Evolutionary conservation across 225 moss, liverwort and hornwort species (phyloP), one percentile per base, ranked within the genome.

Genomic region (Pleurozium schreberi): DNA sequence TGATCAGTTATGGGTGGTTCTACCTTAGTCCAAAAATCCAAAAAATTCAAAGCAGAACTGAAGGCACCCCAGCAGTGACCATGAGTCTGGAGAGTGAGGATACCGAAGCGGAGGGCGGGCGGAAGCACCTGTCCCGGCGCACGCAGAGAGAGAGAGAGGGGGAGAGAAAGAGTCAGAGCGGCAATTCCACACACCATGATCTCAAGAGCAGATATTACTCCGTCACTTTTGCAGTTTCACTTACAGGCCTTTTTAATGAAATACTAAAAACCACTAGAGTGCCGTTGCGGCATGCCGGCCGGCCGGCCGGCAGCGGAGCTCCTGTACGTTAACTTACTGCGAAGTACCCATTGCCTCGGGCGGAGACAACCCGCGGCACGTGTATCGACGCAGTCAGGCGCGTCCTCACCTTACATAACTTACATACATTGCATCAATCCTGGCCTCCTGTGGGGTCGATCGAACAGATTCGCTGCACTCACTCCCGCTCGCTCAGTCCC

Each of bases 381-480:
- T 84, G 84, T 84, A 65, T 63, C 64, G 64, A 52, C 42, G 52
- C 40, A 73, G 84, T 27, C 68, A n/a, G n/a, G 14, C 84, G 40
- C 9, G 20, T 66, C 14, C 12, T 66, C 58, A 40, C 12, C 81
- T 59, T 11, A 20, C 26, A 67, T 83, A n/a, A 49, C 49, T 8
- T 57, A 75, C 80, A 87, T 73, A 20, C 75, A 75, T 75, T 87
- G 84, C 89, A 87, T 43, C n/a, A n/a, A n/a, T n/a, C n/a, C n/a
- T n/a, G n/a, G n/a, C n/a, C n/a, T n/a, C 66, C 33, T 9, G 18
- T 19, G 1, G 14, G 8, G 26, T 77, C 63, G 87, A 91, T 77
- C 63, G 87, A 91, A 89, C 53, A 91, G 80, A 89, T 89, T 60
- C 87, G 67, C 59, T 84, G 82, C 71, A 82, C 52, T 69, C 42